Evolutionary conservation across 2,329 filamentous ascomycete species (phyloP).

Genomic region (Cercospora sesami): DNA sequence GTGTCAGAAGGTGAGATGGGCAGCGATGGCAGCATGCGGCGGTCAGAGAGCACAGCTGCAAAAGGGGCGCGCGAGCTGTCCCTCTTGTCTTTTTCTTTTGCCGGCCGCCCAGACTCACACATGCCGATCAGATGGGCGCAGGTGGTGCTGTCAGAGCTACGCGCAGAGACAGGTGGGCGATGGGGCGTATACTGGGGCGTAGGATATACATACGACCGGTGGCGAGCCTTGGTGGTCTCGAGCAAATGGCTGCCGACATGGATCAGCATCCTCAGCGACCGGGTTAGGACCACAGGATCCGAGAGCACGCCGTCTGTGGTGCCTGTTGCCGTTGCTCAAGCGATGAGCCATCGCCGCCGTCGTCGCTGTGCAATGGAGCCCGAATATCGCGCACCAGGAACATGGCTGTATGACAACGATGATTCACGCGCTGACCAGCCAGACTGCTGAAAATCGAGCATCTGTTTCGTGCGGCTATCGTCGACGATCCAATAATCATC

Average conservation of each 20-base stretch:
- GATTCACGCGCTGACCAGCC: neutral
- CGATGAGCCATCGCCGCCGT: neutral
- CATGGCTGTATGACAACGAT: neutral
- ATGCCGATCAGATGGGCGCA: neutral
- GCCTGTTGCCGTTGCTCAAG: neutral
- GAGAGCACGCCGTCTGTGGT: neutral
- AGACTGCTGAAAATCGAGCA: neutral
- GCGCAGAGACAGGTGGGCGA: neutral
- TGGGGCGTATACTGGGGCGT: neutral
- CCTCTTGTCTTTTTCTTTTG: neutral
- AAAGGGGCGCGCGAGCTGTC: neutral
- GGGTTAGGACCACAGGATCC: neutral
- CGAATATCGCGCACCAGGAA: neutral
- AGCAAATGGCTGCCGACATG: conserved; percentile 1
- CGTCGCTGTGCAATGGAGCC: neutral
- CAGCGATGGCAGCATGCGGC: neutral
- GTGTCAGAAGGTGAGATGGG: neutral
- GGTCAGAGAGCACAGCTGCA: neutral
- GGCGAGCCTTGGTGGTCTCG: conserved; percentile 6
- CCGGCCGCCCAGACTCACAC: neutral
- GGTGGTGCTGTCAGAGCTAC: neutral
- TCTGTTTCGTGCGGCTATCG: neutral
- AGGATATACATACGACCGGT: conserved; percentile 6
- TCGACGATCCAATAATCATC: neutral
- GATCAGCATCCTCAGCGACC: neutral